Evolutionary conservation across 345 rosid genomes (phyloP), one percentile per base, ranked within the genome.

Genomic region (Pelargonium nanum): DNA sequence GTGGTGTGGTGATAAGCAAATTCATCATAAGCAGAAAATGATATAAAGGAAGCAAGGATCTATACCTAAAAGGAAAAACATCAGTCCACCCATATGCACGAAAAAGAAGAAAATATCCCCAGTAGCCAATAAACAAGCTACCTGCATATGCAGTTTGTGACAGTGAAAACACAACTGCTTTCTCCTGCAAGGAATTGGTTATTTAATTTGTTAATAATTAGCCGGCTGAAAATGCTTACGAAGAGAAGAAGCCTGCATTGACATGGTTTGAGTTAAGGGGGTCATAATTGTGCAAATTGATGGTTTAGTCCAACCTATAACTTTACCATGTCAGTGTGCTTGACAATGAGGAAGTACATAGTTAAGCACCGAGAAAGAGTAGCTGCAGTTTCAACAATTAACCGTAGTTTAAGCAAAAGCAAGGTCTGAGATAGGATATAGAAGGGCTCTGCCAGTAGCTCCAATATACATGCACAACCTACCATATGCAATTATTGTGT

Each of bases 131-230:
- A 65, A 85, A 79, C 45, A 89, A 64, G 79, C 80, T 78, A 58
- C 80, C 79, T 72, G 90, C 97, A 78, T 84, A 89, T 67, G 94
- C 94, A 64, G 78, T 82, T 72, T 89, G 96, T 44, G 96, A 87
- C 61, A 87, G 32, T 23, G 87, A 88, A 62, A 87, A 93, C 61
- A 75, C 64, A 64, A 79, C 80, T 58, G 61, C 84, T 66, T 82
- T 89, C 59, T 88, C 96, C 96, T 89, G 61, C 72, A 65, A 65
- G 59, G 17, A 61, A 48, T 56, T 17, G 50, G 22, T 9, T 20
- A 68, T n/a, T n/a, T n/a, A n/a, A n/a, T n/a, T n/a, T n/a, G n/a
- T n/a, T n/a, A n/a, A n/a, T n/a, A n/a, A n/a, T n/a, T n/a, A n/a
- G n/a, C n/a, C n/a, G n/a, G n/a, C n/a, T n/a, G n/a, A n/a, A n/a